Conservation (phyloP, 2,329 filamentous ascomycete genomes). For the Aspergillus fumigatiaffinis region DNA sequence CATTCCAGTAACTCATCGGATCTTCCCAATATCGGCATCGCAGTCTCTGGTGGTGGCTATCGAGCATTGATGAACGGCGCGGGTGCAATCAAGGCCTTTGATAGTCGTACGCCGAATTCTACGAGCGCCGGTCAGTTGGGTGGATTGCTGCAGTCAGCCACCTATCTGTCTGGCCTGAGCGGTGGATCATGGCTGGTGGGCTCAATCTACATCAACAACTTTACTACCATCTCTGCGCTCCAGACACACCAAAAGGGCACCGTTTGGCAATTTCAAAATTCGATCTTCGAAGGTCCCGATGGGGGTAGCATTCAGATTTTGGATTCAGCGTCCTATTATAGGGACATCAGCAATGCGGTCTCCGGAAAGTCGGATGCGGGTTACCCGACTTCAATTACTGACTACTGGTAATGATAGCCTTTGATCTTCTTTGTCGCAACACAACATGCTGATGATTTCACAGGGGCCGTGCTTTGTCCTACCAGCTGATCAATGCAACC, state of each 20-base stretch:
- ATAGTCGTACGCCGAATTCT: conserved; percentile 63
- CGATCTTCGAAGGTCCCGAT: conserved; percentile 47
- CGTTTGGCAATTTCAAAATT: conserved; percentile 30
- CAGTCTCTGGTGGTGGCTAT: conserved; percentile 81
- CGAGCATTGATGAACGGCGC: conserved; percentile 82
- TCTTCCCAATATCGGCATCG: conserved; percentile 69
- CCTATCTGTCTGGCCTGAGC: conserved; percentile 77
- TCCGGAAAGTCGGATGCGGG: conserved; percentile 59
- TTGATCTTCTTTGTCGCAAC: background rate
- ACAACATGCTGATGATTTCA: background rate
- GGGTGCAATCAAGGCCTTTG: conserved; percentile 77
- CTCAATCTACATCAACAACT: conserved; percentile 77
- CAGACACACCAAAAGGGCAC: conserved; percentile 20
- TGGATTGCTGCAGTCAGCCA: conserved; percentile 75
- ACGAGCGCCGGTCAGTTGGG: conserved; percentile 66
- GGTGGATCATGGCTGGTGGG: conserved; percentile 84
- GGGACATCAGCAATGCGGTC: conserved; percentile 56
- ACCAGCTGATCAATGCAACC: conserved; percentile 72
- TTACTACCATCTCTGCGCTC: conserved; percentile 57
- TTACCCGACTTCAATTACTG: conserved; percentile 70
- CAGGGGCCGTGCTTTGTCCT: conserved; percentile 69
- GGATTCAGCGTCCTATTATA: conserved; percentile 60
- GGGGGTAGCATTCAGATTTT: conserved; percentile 36
- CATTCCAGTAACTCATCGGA: conserved; percentile 53
- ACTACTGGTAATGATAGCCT: conserved; percentile 63